phyloP scores from a whole-genome alignment of 495 filamentous ascomycete genomes.

The Zalerion maritima region DNA sequence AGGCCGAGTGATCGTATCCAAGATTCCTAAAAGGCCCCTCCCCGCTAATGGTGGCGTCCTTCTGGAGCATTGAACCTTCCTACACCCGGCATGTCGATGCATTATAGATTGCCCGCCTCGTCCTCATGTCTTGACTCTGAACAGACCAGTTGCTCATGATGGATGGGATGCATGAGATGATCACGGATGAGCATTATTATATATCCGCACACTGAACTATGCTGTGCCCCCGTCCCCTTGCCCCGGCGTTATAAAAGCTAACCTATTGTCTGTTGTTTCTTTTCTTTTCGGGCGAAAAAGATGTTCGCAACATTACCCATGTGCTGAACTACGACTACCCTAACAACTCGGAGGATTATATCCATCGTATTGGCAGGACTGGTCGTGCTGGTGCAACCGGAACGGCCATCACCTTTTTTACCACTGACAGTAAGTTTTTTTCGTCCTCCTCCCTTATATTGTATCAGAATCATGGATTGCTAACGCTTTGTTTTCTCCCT shows the following conservation, averaged over 20 bases:
- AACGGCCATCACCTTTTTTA: slow-evolving; percentile 92
- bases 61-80: slow-evolving; percentile 47
- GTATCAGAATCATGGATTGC: slow-evolving; percentile 6
- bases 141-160: slow-evolving; percentile 18
- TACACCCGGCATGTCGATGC: slow-evolving; percentile 38
- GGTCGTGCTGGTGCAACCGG: slow-evolving; percentile 88
- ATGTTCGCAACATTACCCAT: slow-evolving; percentile 99
- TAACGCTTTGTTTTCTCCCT: slow-evolving; percentile 16
- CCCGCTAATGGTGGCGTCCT: no score
- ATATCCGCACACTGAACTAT: slow-evolving; percentile 39
- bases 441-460: slow-evolving; percentile 1
- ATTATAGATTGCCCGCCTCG: slow-evolving; percentile 38
- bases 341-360: slow-evolving; percentile 99
- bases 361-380: slow-evolving; percentile 96
- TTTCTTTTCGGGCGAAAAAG: slow-evolving; percentile 70
- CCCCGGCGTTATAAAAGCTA: no score
- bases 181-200: slow-evolving; percentile 14
- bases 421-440: slow-evolving; percentile 79
- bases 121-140: no score
- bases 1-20: slow-evolving; percentile 45
- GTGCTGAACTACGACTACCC: slow-evolving; percentile 99
- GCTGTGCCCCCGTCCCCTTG: slow-evolving; percentile 37
- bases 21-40: slow-evolving; percentile 35
- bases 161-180: slow-evolving; percentile 20
- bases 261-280: slow-evolving; percentile 44